Evolutionary conservation across 495 filamentous ascomycete genomes (phyloP).

Genomic region (Paragyromitra xinjiangensis): DNA sequence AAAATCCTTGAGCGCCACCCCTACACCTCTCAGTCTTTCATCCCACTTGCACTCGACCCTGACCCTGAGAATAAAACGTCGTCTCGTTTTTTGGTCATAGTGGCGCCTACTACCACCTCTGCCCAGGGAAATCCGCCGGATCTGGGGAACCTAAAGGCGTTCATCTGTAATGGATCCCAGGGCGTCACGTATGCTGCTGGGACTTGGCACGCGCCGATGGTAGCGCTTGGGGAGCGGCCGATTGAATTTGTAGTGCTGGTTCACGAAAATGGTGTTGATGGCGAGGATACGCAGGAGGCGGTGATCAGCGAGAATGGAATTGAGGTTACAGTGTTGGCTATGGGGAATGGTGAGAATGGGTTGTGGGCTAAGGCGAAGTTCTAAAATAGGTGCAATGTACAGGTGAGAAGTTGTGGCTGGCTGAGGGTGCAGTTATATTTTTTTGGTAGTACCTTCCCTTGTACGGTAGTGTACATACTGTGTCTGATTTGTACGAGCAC

Average conservation of each 20-base stretch:
- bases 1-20: constrained; percentile 90
- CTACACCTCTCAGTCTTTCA: constrained; percentile 91
- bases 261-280: constrained; percentile 80
- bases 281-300: constrained; percentile 92
- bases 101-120: constrained; percentile 74
- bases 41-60: constrained; percentile 71
- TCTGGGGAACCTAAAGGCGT: constrained; percentile 73
- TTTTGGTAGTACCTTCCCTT: neutral
- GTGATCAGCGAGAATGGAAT: constrained; percentile 59
- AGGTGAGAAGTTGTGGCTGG: neutral
- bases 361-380: constrained; percentile 40
- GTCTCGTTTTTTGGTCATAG: constrained; percentile 81
- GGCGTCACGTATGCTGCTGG: constrained; percentile 90
- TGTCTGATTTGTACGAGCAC: neutral
- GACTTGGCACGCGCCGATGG: constrained; percentile 99
- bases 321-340: constrained; percentile 27
- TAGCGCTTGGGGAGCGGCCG: constrained; percentile 73
- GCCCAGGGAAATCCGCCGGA: constrained; percentile 65
- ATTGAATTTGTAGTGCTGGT: constrained; percentile 90
- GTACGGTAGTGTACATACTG: neutral
- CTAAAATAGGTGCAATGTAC: neutral
- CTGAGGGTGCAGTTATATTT: neutral
- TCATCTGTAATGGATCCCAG: constrained; percentile 79
- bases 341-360: constrained; percentile 35
- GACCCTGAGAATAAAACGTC: constrained; percentile 42